Conservation (phyloP, 306 rosid genomes). For the Parietaria judaica region DNA sequence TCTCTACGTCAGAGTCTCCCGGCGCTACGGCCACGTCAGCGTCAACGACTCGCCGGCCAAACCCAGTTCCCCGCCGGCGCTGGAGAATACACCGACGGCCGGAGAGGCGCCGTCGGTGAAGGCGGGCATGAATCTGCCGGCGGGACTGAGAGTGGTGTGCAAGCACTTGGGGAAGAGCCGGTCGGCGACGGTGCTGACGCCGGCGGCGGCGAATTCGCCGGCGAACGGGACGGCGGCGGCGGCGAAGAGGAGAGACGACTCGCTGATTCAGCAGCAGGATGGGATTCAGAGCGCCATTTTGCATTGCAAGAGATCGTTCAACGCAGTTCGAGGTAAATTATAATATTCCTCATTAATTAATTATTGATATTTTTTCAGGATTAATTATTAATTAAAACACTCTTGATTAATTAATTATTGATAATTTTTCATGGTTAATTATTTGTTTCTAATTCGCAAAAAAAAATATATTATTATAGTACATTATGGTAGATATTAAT, state of each 20-base stretch:
- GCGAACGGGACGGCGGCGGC: conserved; percentile 46
- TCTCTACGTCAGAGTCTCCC: conserved; percentile 68
- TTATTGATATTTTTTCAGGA: not conserved
- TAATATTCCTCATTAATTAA: not conserved
- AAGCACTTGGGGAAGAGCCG: conserved; percentile 95
- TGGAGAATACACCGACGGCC: not conserved
- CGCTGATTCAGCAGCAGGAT: conserved; percentile 88
- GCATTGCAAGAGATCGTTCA: conserved; percentile 93
- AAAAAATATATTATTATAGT: too few relatives aligned
- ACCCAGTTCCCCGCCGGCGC: not conserved
- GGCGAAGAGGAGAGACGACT: conserved; percentile 69
- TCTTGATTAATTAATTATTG: too few relatives aligned
- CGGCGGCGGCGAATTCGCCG: conserved; percentile 64
- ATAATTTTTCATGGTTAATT: too few relatives aligned
- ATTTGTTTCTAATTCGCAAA: too few relatives aligned
- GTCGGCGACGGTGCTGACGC: conserved; percentile 87
- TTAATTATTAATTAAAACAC: too few relatives aligned
- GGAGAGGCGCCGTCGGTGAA: conserved; percentile 29
- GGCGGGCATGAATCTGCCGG: conserved; percentile 43
- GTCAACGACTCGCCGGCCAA: conserved; percentile 16
- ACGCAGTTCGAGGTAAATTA: conserved; percentile 57
- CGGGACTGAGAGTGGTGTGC: conserved; percentile 69
- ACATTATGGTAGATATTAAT: too few relatives aligned
- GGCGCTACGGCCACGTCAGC: conserved; percentile 48
- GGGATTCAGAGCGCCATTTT: conserved; percentile 94